phyloP scores from a whole-genome alignment of 306 rosid genomes.

The Vigna mungo region DNA sequence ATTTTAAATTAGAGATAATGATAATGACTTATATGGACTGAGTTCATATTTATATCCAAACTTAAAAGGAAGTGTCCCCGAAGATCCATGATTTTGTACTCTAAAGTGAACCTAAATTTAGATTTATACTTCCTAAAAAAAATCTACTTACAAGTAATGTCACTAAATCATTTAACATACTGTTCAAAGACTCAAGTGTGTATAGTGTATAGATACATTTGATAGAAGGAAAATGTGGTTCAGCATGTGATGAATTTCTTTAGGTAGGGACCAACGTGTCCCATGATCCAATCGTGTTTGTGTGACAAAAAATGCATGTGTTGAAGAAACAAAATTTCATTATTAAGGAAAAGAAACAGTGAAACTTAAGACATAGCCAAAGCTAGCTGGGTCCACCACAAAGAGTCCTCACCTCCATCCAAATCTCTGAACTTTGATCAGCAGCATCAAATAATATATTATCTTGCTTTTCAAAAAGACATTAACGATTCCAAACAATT shows the following conservation, averaged over 20 bases:
- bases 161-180: too few species aligned
- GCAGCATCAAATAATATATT: conserved; percentile 37
- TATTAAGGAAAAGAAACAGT: neutral
- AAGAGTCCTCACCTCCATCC: conserved; percentile 39
- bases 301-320: neutral
- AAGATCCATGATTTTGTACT: too few species aligned
- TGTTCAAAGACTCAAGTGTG: too few species aligned
- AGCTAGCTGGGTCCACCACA: conserved; percentile 1
- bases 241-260: neutral
- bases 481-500: conserved; percentile 14
- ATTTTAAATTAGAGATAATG: too few species aligned
- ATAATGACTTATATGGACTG: too few species aligned
- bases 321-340: too few species aligned
- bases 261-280: neutral
- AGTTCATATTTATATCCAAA: too few species aligned
- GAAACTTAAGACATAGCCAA: neutral
- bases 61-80: too few species aligned
- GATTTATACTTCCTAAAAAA: too few species aligned
- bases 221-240: neutral
- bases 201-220: neutral
- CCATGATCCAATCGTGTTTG: neutral
- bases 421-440: conserved; percentile 39
- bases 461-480: conserved; percentile 46
- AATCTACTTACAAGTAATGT: too few species aligned
- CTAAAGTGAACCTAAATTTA: too few species aligned